These are phyloP conservation scores for Arabidopsis hybrid DNA, from an alignment of 441 rosid genomes.

Conservation along the genomic window DNA sequence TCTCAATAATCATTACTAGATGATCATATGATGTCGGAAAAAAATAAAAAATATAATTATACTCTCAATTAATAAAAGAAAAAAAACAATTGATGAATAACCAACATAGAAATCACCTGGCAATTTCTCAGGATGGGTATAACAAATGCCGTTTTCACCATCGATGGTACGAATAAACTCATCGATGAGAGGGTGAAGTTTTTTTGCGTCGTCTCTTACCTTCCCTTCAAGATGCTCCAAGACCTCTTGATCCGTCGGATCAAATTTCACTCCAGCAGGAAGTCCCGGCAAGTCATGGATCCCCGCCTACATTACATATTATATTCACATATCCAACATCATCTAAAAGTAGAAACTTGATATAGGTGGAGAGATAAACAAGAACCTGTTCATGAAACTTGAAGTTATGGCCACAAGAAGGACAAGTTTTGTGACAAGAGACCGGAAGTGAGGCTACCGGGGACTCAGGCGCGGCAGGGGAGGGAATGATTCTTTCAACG, in stretches of 20 bases:
- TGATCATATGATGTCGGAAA: background rate
- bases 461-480: constrained; percentile 40
- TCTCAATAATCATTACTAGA: background rate
- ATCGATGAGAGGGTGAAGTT: constrained; percentile 68
- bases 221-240: constrained; percentile 70
- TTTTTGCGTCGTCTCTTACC: constrained; percentile 56
- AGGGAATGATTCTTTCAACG: constrained; percentile 56
- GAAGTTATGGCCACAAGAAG: constrained; percentile 89
- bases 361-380: background rate
- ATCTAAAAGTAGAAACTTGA: background rate
- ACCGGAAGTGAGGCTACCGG: constrained; percentile 33
- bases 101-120: constrained; percentile 54
- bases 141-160: constrained; percentile 76
- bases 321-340: background rate
- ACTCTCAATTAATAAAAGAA: background rate
- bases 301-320: constrained; percentile 47
- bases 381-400: constrained; percentile 71
- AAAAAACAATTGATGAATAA: background rate
- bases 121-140: constrained; percentile 71
- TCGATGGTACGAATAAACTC: constrained; percentile 69
- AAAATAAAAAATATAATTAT: background rate
- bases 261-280: constrained; percentile 77
- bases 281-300: constrained; percentile 69
- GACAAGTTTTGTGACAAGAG: constrained; percentile 57
- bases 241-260: constrained; percentile 78